phyloP scores from a whole-genome alignment of 2,329 filamentous ascomycete genomes.

The Paraphoma chrysanthemicola region DNA sequence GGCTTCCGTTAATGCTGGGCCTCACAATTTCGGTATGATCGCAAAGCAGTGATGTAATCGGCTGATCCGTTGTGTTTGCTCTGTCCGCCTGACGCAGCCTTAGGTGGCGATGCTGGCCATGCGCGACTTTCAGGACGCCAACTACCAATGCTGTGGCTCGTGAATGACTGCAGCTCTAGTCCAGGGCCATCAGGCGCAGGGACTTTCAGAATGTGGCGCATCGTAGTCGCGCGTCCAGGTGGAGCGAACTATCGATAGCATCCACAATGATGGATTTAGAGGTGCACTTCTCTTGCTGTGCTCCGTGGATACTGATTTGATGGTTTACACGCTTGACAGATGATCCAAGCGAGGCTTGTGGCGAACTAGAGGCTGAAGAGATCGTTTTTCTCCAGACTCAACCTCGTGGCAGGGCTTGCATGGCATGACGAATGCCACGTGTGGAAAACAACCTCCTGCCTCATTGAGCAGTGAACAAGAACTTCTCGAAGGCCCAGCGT shows the following conservation, averaged over 20 bases:
- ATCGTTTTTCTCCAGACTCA: neutral
- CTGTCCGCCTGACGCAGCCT: neutral
- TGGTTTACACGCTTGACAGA: neutral
- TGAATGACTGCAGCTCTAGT: neutral
- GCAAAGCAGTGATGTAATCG: too few species aligned
- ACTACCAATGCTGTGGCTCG: neutral
- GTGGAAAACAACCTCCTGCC: constrained; percentile 14
- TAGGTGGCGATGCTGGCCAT: neutral
- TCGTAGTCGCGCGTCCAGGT: too few species aligned
- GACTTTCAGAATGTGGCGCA: neutral
- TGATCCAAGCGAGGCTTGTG: neutral
- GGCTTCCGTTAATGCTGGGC: too few species aligned
- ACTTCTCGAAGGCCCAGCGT: constrained; percentile 15
- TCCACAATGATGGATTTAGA: neutral
- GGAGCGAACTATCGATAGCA: too few species aligned
- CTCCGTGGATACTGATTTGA: neutral
- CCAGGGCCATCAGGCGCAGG: neutral
- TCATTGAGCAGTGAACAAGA: constrained; percentile 23
- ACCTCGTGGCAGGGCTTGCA: constrained; percentile 6
- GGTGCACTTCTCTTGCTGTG: neutral
- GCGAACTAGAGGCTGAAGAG: neutral
- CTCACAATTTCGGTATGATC: too few species aligned
- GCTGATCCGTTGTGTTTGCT: too few species aligned
- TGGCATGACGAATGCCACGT: neutral
- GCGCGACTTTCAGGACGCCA: neutral